Evolutionary conservation across 345 rosid species (phyloP), one percentile per base, ranked within the genome.

Genomic region (Pistacia atlantica): DNA sequence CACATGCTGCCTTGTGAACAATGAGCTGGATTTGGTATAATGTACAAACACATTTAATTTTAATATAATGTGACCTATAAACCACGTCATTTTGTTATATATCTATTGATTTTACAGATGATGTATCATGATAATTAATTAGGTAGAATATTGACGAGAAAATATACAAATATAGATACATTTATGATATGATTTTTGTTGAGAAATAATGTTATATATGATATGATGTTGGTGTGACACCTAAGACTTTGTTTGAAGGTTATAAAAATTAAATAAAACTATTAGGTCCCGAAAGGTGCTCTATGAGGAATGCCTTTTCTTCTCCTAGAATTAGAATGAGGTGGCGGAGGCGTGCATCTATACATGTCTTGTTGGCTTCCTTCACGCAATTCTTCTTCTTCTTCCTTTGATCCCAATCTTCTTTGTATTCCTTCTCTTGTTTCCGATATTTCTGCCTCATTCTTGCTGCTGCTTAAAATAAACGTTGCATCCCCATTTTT

Each of bases 271-370:
- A n/a, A 56, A 18, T 71, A 20, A 16, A 4, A 33, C 31, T 14
- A 54, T 78, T 72, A 78, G 65, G 75, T 77, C 66, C 78, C 78
- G 17, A 83, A 86, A 33, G 88, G 84, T 18, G 88, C 88, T 70
- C 88, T 79, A 20, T 77, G 86, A 16, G 88, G 88, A 52, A 83
- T 77, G 74, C 88, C 88, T 72, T 86, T 83, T 69, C 88, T 81
- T 74, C 86, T 76, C 78, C 84, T 81, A 17, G 87, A 82, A 78
- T 69, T 81, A 35, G 81, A 64, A 52, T 55, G 79, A 45, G 78
- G 22, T 11, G 81, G 73, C 37, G 58, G 72, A 65, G 73, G 68
- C 42, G 80, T 73, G 75, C 73, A n/a, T 64, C 73, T 64, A 70
- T 68, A 51, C 79, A 67, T 75, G 63, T 78, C 82, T 75, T 83